phyloP scores from a whole-genome alignment of 2,329 filamentous ascomycete species.

The Penicillium sp. region DNA sequence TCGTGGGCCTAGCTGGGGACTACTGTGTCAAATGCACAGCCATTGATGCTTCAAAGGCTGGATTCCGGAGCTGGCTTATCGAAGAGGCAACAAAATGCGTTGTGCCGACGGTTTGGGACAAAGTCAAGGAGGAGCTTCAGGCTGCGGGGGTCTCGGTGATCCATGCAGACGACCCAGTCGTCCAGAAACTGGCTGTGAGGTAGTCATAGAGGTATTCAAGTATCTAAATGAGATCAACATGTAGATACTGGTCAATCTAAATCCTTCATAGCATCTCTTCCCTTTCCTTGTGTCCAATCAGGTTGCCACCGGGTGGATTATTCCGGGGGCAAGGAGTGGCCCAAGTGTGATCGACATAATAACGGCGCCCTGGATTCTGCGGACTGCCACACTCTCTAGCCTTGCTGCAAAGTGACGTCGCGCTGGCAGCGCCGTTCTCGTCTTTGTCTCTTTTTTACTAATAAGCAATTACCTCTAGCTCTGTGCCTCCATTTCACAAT shows the following conservation, averaged over 20 bases:
- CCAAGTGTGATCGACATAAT: constrained; percentile 13
- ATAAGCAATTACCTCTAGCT: neutral
- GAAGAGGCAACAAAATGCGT: constrained; percentile 77
- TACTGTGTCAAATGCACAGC: constrained; percentile 86
- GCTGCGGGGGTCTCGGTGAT: constrained; percentile 63
- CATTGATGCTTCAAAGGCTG: constrained; percentile 70
- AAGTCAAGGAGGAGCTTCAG: constrained; percentile 54
- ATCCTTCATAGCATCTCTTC: neutral
- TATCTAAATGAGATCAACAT: neutral
- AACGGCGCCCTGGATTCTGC: neutral
- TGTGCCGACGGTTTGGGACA: constrained; percentile 58
- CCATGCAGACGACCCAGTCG: constrained; percentile 54
- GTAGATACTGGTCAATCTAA: neutral
- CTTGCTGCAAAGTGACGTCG: constrained; percentile 11
- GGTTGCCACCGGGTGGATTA: constrained; percentile 13
- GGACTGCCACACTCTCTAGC: neutral
- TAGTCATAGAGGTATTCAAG: neutral
- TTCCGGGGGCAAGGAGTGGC: constrained; percentile 2
- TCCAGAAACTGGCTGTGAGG: constrained; percentile 47
- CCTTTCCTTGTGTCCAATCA: neutral
- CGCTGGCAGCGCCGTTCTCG: neutral
- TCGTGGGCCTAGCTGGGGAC: constrained; percentile 82
- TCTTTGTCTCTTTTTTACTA: neutral
- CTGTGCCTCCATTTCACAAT: neutral
- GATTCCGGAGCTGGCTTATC: constrained; percentile 74